Evolutionary conservation across 306 rosid species (phyloP).

Genomic region (Inga oerstediana): DNA sequence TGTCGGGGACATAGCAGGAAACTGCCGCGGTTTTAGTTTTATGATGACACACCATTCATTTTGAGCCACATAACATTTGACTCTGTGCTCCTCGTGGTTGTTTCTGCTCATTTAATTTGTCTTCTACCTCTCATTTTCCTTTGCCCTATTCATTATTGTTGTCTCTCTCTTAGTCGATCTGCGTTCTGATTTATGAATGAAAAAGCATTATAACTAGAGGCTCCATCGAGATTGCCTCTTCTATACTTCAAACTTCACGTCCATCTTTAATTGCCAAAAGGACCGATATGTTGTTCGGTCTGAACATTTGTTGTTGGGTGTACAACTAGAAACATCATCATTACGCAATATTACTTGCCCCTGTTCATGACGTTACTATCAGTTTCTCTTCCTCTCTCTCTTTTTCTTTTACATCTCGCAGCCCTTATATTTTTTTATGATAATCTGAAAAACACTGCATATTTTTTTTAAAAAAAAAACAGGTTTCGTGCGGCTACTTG

Average conservation of each 20-base stretch:
- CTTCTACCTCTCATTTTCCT: neutral
- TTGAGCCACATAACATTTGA: slow-evolving; percentile 1
- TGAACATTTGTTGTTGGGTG: neutral
- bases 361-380: neutral
- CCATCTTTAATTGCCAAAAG: neutral
- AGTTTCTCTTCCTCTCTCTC: neutral
- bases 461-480: too few relatives aligned
- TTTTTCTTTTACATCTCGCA: neutral
- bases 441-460: neutral
- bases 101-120: neutral
- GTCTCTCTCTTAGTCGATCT: too few relatives aligned
- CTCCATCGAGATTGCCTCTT: neutral
- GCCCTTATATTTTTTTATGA: neutral
- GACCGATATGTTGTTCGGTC: neutral
- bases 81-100: slow-evolving; percentile 47
- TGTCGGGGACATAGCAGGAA: slow-evolving; percentile 56
- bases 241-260: neutral
- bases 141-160: neutral
- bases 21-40: slow-evolving; percentile 53
- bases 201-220: neutral
- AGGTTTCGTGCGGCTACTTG: neutral
- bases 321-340: slow-evolving; percentile 4
- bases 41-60: slow-evolving; percentile 32
- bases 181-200: neutral
- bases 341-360: neutral